These are phyloP conservation scores for Hymenoscyphus repandus DNA, from an alignment of 2,329 filamentous ascomycete species.

Conservation along the genomic window DNA sequence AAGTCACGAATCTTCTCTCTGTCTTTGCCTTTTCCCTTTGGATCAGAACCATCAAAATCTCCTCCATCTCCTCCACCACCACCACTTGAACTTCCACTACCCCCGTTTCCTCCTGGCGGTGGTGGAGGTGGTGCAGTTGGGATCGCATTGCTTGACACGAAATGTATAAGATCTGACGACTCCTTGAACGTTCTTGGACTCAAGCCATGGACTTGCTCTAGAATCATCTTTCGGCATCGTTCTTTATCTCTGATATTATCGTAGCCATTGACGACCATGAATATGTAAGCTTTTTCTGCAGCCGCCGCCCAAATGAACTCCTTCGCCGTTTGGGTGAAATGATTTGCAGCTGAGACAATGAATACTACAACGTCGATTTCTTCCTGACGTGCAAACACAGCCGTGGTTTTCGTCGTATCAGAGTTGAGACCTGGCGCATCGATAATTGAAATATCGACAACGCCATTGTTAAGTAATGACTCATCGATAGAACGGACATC, in stretches of 20 bases:
- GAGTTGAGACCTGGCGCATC: conserved; percentile 94
- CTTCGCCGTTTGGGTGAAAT: conserved; percentile 95
- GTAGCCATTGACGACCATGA: conserved; percentile 97
- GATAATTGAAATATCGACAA: conserved; percentile 96
- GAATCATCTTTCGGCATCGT: conserved; percentile 84
- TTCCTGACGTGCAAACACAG: conserved; percentile 93
- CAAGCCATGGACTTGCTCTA: conserved; percentile 82
- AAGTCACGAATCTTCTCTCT: conserved; percentile 88
- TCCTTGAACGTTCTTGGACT: conserved; percentile 93
- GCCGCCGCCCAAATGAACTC: conserved; percentile 97
- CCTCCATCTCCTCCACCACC: conserved; percentile 46
- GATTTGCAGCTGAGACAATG: conserved; percentile 94
- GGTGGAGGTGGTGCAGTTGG: conserved; percentile 61
- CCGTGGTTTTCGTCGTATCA: conserved; percentile 94
- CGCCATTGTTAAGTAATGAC: conserved; percentile 92
- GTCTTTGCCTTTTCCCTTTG: conserved; percentile 74
- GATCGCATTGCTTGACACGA: conserved; percentile 95
- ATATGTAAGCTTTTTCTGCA: conserved; percentile 96
- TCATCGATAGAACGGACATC: conserved; percentile 86
- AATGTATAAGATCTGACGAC: conserved; percentile 87
- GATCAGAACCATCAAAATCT: conserved; percentile 44
- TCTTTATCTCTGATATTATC: conserved; percentile 91
- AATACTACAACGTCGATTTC: conserved; percentile 99
- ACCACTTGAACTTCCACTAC: conserved; percentile 46
- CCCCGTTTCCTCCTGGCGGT: conserved; percentile 48